These are phyloP conservation scores for Colletotrichum cordylinicola DNA, from an alignment of 2,329 filamentous ascomycete species.

Conservation along the genomic window DNA sequence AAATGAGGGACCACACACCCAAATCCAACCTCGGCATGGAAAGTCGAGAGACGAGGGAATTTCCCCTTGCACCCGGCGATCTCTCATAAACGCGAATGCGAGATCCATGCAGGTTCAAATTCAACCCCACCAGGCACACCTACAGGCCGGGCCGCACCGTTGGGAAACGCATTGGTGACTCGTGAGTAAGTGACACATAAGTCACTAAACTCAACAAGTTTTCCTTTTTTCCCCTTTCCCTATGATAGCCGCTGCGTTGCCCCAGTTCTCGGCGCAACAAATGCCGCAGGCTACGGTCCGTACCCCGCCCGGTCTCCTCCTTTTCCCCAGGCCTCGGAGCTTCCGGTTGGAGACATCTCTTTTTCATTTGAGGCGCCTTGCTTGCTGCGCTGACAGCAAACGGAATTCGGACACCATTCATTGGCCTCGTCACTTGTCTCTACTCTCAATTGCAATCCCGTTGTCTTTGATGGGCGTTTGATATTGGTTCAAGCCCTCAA, in stretches of 20 bases:
- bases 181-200: conserved; percentile 2
- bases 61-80: background rate
- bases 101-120: conserved; percentile 12
- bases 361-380: background rate
- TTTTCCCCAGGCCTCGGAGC: background rate
- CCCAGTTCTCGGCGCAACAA: conserved; percentile 11
- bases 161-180: background rate
- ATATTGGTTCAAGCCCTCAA: conserved; percentile 18
- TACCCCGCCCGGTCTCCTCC: conserved; percentile 10
- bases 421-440: background rate
- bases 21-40: background rate
- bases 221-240: conserved; percentile 21
- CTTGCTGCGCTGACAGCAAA: background rate
- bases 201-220: conserved; percentile 22
- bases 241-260: background rate
- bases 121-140: background rate
- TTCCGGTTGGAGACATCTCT: background rate
- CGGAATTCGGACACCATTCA: background rate
- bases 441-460: background rate
- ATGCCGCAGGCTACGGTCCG: conserved; percentile 5
- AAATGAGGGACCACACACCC: background rate
- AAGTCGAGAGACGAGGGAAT: background rate
- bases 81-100: background rate
- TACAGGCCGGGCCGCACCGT: background rate
- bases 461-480: background rate